Conservation (phyloP, 495 filamentous ascomycete species). For the Platismatia glauca region DNA sequence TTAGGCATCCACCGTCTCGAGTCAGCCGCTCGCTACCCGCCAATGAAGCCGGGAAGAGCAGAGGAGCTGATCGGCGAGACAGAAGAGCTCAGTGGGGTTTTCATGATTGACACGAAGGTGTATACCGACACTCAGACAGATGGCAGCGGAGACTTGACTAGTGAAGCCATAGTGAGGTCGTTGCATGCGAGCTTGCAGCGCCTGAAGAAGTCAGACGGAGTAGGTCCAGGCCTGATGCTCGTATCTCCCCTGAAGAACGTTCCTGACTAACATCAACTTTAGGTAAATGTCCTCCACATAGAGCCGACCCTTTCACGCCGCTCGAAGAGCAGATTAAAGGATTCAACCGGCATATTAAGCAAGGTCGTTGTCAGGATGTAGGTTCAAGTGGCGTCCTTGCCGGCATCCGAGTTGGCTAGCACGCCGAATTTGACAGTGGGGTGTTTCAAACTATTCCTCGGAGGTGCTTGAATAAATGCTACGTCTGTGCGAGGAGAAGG, state of each 20-base stretch:
- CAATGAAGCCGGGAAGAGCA: conserved; percentile 32
- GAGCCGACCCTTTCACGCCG: conserved; percentile 29
- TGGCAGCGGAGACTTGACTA: conserved; percentile 3
- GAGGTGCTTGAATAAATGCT: conserved; percentile 30
- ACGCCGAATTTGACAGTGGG: conserved; percentile 8
- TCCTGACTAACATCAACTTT: conserved; percentile 10
- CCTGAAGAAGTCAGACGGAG: neutral
- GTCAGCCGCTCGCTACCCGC: conserved; percentile 39
- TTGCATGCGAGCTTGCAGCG: conserved; percentile 10
- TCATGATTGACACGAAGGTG: conserved; percentile 39
- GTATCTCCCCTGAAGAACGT: neutral
- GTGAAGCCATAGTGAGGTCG: neutral
- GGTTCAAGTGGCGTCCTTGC: neutral
- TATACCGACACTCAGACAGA: conserved; percentile 7
- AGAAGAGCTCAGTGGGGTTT: conserved; percentile 24
- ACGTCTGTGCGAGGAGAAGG: conserved; percentile 31
- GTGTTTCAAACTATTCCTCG: conserved; percentile 35
- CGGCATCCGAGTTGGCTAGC: neutral
- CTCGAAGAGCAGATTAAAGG: conserved; percentile 28
- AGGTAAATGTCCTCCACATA: conserved; percentile 33
- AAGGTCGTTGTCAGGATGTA: conserved; percentile 27
- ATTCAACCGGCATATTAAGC: conserved; percentile 29
- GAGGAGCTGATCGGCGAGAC: conserved; percentile 38
- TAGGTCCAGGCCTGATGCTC: neutral
- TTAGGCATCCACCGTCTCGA: conserved; percentile 34